Base-by-base conservation (phyloP, 2,329 filamentous ascomycete species). In the Aspergillus chevalieri region DNA sequence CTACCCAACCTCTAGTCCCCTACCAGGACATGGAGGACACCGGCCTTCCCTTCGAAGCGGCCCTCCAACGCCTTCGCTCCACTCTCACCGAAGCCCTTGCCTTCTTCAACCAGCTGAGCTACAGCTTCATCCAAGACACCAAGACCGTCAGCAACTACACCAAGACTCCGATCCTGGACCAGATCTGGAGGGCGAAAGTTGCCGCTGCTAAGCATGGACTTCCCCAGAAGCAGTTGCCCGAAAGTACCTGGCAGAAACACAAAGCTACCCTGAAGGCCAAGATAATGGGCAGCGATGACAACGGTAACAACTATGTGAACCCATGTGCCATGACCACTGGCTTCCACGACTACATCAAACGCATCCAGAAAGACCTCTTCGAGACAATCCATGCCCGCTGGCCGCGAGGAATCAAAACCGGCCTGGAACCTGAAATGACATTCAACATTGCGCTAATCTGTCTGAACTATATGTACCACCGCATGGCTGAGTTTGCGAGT, bases 101-200 rank as follows among this genome's bases (percentile, higher is more conserved):
- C 7, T 56, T 57, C 43, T 62, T 60, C 49, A 51, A 47, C 5
- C 38, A 46, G 10, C 58, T 64, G 22, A 26, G 44, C 6, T 15
- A 15, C 19, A 42, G n/a, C n/a, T 53, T 51, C 30, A 24, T 36
- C 9, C 12, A 43, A 14, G 52, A 53, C 9, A 53, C 36, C 26
- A 34, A n/a, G 5, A n/a, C 46, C 3, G 42, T 48, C 34, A 43
- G 43, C 4, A 15, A 45, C 12, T 50, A 51, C 30, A 19, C 30
- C 12, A 14, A 30, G 6, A 3, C 34, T 9, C 15, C 41, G 3
- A 34, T 51, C 15, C 39, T 48, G 5, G 42, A 51, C 19, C 28
- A 48, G 36, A 15, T 51, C 10, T 53, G 51, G 51, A 48, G 44
- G 26, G 42, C 24, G 14, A 51, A 53, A 10, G 43, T 45, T 10